Percentiles rank a stretch among this genome's conserved stretches.
phyloP scores from a whole-genome alignment of 192 early-diverging fungal species.

The Helicostylum pulchrum region DNA sequence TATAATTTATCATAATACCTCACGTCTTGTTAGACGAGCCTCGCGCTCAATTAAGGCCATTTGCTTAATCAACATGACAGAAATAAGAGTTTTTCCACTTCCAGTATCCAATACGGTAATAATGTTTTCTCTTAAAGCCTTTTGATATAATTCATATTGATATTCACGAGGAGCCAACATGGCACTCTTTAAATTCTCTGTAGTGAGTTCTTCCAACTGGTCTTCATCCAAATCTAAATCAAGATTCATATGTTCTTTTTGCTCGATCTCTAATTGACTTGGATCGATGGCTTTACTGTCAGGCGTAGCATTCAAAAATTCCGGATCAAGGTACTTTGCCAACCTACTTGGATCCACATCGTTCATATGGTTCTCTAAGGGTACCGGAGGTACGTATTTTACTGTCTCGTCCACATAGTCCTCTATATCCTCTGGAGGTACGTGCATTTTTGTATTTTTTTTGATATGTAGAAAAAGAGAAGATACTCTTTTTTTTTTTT shows the following conservation, averaged over 20 bases:
- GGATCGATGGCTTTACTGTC: neutral
- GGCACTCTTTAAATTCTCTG: neutral
- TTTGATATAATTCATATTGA: conserved; percentile 71
- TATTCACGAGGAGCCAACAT: conserved; percentile 65
- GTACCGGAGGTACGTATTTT: neutral
- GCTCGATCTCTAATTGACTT: conserved; percentile 4
- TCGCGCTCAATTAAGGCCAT: conserved; percentile 45
- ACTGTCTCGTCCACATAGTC: conserved; percentile 9
- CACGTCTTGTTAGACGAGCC: conserved; percentile 28
- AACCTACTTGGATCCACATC: conserved; percentile 2
- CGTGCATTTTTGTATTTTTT: too few relatives aligned
- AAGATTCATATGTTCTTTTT: conserved; percentile 16
- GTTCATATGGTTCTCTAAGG: conserved; percentile 21
- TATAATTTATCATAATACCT: conserved; percentile 21
- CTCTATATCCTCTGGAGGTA: neutral
- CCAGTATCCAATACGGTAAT: conserved; percentile 93
- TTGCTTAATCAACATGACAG: conserved; percentile 82
- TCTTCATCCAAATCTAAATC: conserved; percentile 16
- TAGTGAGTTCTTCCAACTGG: conserved; percentile 1
- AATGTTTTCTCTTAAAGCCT: conserved; percentile 69
- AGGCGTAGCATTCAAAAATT: conserved; percentile 18
- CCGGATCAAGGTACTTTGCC: conserved; percentile 16
- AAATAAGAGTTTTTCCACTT: conserved; percentile 89
- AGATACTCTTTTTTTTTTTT: too few relatives aligned
- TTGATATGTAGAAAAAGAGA: neutral